A percentile compares a stretch with the other conserved stretches of the same genome.
These are phyloP conservation scores for Omphalea diandra DNA, from an alignment of 441 rosid species.

Conservation along the genomic window DNA sequence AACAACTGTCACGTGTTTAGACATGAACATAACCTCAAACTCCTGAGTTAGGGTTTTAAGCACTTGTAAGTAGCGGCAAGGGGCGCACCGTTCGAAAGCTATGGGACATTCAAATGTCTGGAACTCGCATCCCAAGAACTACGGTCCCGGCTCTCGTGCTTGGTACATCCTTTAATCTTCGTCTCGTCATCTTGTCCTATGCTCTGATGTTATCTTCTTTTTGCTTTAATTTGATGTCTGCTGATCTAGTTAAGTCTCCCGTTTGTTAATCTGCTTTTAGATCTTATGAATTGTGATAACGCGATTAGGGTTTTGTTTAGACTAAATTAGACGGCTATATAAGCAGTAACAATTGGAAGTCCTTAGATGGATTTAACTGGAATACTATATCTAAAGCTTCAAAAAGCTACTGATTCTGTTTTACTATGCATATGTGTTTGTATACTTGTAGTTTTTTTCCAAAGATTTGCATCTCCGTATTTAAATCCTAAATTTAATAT, in stretches of 20 bases:
- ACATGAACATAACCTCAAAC: too few relatives aligned
- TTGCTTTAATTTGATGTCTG: not conserved
- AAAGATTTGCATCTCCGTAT: not conserved
- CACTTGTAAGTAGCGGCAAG: not conserved
- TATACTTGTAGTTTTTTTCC: too few relatives aligned
- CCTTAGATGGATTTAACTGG: too few relatives aligned
- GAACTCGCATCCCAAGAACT: constrained; percentile 62
- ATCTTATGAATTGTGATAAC: not conserved
- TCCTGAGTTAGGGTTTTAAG: constrained; percentile 27
- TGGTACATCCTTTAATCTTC: constrained; percentile 29
- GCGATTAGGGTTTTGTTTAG: not conserved
- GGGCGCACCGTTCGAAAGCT: not conserved
- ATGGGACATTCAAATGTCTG: constrained; percentile 64
- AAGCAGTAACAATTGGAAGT: not conserved
- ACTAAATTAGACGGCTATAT: not conserved
- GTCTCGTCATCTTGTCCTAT: not conserved
- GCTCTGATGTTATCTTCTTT: not conserved
- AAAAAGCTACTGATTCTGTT: too few relatives aligned
- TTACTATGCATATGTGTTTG: not conserved
- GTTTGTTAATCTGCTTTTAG: not conserved
- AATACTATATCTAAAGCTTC: too few relatives aligned
- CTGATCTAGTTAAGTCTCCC: not conserved
- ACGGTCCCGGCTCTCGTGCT: constrained; percentile 57
- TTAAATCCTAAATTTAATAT: not conserved
- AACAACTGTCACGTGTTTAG: too few relatives aligned